These are phyloP conservation scores for Pythium sukuiense DNA, from an alignment of 352 stramenopile genomes.

Conservation along the genomic window DNA sequence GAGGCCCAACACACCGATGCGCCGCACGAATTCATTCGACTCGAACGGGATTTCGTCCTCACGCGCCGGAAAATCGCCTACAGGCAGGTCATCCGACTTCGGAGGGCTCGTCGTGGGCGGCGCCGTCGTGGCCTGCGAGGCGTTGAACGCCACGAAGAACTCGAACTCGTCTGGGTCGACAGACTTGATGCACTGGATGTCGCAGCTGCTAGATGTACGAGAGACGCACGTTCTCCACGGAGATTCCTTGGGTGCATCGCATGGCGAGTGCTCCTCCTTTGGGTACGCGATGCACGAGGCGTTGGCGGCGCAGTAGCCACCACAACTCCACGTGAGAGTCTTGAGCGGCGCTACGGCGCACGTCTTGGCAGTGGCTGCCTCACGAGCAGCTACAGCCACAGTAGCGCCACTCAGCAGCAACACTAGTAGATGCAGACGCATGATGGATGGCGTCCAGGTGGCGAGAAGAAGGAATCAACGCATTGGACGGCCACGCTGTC, in stretches of 20 bases:
- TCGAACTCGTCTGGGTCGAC: not conserved
- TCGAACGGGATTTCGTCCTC: not conserved
- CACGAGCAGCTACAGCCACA: not conserved
- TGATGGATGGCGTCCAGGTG: not conserved
- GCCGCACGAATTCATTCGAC: not conserved
- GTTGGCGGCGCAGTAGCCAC: not conserved
- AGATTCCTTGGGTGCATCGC: not conserved
- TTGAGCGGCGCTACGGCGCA: not conserved
- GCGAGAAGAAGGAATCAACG: not conserved
- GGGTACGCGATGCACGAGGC: not conserved
- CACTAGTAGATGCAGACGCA: not conserved
- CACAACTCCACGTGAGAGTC: not conserved
- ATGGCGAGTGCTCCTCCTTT: not conserved
- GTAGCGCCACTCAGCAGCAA: not conserved
- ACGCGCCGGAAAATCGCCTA: not conserved
- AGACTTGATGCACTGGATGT: not conserved
- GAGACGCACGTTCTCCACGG: not conserved
- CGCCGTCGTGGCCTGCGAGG: not conserved
- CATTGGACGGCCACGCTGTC: not conserved
- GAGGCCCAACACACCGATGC: not conserved
- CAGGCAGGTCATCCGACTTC: no score
- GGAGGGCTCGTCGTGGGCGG: not conserved
- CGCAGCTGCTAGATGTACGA: not conserved
- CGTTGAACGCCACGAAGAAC: constrained; percentile 1
- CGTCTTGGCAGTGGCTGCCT: not conserved